Conservation (phyloP, 306 rosid genomes). For the Abrus pulchellus region DNA sequence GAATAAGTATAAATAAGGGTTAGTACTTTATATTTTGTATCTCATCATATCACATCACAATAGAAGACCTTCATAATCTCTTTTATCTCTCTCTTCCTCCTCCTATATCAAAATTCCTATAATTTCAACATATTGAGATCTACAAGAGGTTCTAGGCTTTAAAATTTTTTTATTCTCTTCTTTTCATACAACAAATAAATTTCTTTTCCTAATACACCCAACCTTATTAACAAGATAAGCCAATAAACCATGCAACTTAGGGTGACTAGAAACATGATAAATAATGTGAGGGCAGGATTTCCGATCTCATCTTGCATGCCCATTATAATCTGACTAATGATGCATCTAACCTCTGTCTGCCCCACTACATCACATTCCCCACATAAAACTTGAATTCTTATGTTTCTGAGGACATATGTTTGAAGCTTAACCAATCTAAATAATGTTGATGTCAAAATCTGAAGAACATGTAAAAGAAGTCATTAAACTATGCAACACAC, state of each 20-base stretch:
- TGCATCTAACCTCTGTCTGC: background rate
- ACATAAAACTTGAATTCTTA: constrained; percentile 22
- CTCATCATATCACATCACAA: no score
- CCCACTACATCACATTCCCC: constrained; percentile 23
- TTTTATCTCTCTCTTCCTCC: background rate
- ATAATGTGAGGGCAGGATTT: background rate
- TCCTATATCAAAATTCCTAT: background rate
- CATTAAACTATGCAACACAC: constrained; percentile 32
- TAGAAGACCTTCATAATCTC: no score
- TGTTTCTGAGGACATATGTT: background rate
- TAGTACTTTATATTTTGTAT: no score
- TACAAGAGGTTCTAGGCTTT: no score
- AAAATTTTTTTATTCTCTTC: no score
- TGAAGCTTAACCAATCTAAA: constrained; percentile 33
- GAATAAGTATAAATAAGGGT: no score
- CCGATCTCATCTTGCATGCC: background rate
- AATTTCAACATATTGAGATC: background rate
- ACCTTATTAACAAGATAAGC: background rate
- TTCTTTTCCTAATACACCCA: background rate
- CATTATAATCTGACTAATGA: background rate
- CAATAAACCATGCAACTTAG: background rate
- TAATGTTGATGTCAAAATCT: constrained; percentile 15
- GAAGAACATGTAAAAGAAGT: constrained; percentile 12
- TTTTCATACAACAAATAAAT: no score
- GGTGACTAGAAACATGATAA: background rate